A percentile compares a stretch with the other conserved stretches of the same genome.
Conservation (phyloP, 2,329 filamentous ascomycete genomes). For the Chaetomiaceae sp. region DNA sequence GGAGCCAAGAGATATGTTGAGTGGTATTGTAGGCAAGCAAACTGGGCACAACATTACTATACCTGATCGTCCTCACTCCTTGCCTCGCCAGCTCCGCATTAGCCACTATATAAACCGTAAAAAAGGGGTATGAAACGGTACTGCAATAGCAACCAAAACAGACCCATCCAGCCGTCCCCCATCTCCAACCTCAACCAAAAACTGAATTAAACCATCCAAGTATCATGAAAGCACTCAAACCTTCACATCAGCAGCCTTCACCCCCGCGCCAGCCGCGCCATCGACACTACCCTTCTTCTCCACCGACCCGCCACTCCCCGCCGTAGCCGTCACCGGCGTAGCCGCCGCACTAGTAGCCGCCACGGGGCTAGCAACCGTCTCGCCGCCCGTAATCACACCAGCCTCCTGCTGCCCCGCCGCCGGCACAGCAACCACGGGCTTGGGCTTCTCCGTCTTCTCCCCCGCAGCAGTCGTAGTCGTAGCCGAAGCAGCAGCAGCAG, state of each 20-base stretch:
- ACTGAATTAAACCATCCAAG: too few relatives aligned
- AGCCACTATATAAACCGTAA: neutral
- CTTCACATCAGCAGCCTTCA: neutral
- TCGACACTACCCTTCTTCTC: conserved; percentile 7
- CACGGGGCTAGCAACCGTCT: conserved; percentile 18
- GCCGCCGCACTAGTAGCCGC: neutral
- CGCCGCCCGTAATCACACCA: conserved; percentile 13
- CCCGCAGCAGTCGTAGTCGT: too few relatives aligned
- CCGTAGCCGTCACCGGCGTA: neutral
- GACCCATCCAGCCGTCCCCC: neutral
- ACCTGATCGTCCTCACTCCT: too few relatives aligned
- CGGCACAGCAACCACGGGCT: conserved; percentile 18
- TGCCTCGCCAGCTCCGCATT: too few relatives aligned
- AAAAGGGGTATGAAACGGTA: neutral
- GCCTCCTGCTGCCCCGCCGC: conserved; percentile 42
- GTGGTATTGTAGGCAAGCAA: too few relatives aligned
- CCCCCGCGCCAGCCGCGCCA: neutral
- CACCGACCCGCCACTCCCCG: neutral
- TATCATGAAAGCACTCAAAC: neutral
- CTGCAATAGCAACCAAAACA: neutral
- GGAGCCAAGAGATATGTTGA: too few relatives aligned
- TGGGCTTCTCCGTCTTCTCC: conserved; percentile 20
- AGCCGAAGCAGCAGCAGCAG: conserved; percentile 13
- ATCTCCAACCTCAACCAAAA: neutral
- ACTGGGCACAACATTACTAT: too few relatives aligned